These are phyloP conservation scores for Eucalyptus grandis DNA, from an alignment of 345 rosid genomes.

Conservation along the genomic window DNA sequence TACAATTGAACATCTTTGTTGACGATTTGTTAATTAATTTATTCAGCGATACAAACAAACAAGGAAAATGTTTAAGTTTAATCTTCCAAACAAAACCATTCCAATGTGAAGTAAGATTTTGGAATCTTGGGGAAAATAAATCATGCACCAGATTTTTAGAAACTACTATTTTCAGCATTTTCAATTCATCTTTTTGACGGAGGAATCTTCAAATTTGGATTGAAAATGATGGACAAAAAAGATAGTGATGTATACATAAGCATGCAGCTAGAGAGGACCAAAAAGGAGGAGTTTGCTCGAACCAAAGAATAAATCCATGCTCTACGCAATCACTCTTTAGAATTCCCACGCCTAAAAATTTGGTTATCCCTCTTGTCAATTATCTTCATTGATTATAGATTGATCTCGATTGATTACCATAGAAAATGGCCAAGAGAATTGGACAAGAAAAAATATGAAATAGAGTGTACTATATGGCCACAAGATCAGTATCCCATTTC, in stretches of 20 bases:
- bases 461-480: neutral
- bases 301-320: neutral
- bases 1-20: neutral
- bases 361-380: neutral
- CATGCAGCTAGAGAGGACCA: neutral
- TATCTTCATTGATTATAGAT: neutral
- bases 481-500: neutral
- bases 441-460: neutral
- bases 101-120: neutral
- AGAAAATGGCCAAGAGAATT: neutral
- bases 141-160: neutral
- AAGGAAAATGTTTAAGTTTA: neutral
- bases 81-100: neutral
- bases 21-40: neutral
- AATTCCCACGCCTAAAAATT: neutral
- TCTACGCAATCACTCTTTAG: neutral
- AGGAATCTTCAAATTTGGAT: neutral
- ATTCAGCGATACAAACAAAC: neutral
- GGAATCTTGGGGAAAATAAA: neutral
- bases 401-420: neutral
- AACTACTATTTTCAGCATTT: neutral
- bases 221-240: neutral
- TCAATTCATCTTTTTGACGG: neutral
- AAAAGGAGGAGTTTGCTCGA: neutral
- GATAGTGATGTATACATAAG: neutral